These are phyloP conservation scores for Fraxinus sp. DNA, from an alignment of 305 asterid species.

Conservation along the genomic window DNA sequence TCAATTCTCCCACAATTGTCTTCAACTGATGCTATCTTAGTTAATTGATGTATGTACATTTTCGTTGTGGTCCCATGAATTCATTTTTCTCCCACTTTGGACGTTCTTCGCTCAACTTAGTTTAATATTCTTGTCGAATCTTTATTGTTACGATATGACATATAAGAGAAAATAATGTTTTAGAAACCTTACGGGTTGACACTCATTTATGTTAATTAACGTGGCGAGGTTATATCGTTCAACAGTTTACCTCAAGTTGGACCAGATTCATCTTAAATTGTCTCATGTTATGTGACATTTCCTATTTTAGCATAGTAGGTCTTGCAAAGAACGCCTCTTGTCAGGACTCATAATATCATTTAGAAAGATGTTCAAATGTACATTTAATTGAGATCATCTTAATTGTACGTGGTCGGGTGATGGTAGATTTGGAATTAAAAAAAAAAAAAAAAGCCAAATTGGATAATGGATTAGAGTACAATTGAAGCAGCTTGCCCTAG, in stretches of 20 bases:
- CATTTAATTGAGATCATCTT: not conserved
- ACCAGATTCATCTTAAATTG: not conserved
- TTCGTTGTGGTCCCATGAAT: not conserved
- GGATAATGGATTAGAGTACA: not conserved
- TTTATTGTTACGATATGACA: not conserved
- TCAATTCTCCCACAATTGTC: not conserved
- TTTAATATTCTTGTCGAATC: not conserved
- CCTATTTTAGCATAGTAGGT: not conserved
- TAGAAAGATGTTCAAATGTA: conserved; percentile 48
- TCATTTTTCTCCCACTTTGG: not conserved
- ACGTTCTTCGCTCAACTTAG: not conserved
- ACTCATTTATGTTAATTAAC: not conserved
- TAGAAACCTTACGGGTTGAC: not conserved
- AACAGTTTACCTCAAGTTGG: not conserved
- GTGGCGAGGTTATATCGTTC: not conserved
- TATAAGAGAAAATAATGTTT: not conserved
- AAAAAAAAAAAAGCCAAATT: not conserved
- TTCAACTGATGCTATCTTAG: not conserved
- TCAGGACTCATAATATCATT: conserved; percentile 12
- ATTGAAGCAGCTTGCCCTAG: not conserved
- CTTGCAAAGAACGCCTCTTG: not conserved
- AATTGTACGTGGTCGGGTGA: not conserved
- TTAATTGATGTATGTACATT: not conserved
- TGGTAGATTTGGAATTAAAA: not conserved
- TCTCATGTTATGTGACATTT: not conserved